Base-by-base conservation (phyloP, 83 land plant genomes). In the Picea abies region DNA sequence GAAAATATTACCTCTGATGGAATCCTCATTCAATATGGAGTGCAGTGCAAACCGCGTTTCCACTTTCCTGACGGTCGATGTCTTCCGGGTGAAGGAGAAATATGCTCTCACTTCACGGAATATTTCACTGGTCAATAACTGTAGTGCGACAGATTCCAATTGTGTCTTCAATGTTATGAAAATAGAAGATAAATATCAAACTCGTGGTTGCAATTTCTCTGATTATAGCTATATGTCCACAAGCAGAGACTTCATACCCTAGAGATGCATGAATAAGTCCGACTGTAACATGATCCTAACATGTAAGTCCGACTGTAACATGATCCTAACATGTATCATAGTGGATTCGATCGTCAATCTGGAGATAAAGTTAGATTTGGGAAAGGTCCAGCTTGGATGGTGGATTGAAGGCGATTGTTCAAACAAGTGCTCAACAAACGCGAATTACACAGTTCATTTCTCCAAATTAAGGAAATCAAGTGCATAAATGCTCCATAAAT, bases 351-450 rank as follows among this genome's bases (percentile, higher is more conserved):
- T 64, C 4, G 77, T 3, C 56, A 0, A 3, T 44, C 22, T 20
- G 15, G 77, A 73, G 22, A 3, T 73, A 20, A 63, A 26, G 58
- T 75, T 80, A 44, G 76, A 79, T 58, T 60, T 92, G 26, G 85
- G 79, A 22, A 79, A 39, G 41, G 79, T 83, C 67, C 82, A 88
- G 82, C 80, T 92, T 37, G 90, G 83, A 61, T 92, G 94, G 94
- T 88, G 94, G 92, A 26, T 87, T 17, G 22, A 72, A 15, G 88
- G 85, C 2, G 1, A 26, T 6, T 87, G 89, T 80, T 20, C 15
- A 19, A 41, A 73, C 77, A 12, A 22, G 23, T 92, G 94, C 83
- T 56, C 84, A 25, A 2, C 0, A 19, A 62, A 88, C 80, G 89
- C 90, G 6, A 44, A 81, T 25, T 85, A 88, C 60, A 39, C 71